phyloP scores from a whole-genome alignment of 257 asterid genomes.

The Hygrophila difformis region DNA sequence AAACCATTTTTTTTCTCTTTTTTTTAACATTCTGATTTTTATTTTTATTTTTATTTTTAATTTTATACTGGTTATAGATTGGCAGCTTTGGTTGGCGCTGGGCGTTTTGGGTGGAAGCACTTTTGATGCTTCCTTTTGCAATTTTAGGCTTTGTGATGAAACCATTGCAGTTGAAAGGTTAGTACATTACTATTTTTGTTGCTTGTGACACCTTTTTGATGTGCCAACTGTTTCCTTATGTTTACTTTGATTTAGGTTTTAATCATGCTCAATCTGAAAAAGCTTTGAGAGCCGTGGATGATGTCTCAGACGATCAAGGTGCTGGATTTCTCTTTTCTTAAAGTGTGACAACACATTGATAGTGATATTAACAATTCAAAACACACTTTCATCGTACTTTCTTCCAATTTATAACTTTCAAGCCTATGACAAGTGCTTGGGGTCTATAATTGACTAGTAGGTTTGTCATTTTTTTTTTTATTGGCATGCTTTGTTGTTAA shows the following conservation, averaged over 20 bases:
- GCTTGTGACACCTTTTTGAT: not conserved
- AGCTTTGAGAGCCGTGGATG: constrained; percentile 33
- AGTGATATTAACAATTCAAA: too few relatives aligned
- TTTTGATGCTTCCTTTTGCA: constrained; percentile 90
- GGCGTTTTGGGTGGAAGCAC: constrained; percentile 85
- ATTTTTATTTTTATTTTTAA: not conserved
- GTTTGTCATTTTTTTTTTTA: too few relatives aligned
- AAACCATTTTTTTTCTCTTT: too few relatives aligned
- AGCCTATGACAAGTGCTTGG: too few relatives aligned
- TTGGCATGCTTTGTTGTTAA: too few relatives aligned
- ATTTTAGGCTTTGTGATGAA: constrained; percentile 79
- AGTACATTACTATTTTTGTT: constrained; percentile 13
- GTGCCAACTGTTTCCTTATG: not conserved
- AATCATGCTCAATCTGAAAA: constrained; percentile 42
- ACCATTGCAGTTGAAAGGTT: constrained; percentile 93
- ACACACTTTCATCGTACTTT: too few relatives aligned
- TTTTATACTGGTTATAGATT: constrained; percentile 32
- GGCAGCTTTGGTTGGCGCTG: constrained; percentile 66
- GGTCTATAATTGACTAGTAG: too few relatives aligned
- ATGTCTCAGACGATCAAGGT: constrained; percentile 54
- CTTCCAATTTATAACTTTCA: too few relatives aligned
- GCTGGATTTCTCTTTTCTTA: not conserved
- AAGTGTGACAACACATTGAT: too few relatives aligned
- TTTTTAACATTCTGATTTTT: constrained; percentile 1
- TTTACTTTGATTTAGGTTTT: constrained; percentile 40